Evolutionary conservation across 306 rosid genomes (phyloP), one percentile per base, ranked within the genome.

Genomic region (Vicia faba): DNA sequence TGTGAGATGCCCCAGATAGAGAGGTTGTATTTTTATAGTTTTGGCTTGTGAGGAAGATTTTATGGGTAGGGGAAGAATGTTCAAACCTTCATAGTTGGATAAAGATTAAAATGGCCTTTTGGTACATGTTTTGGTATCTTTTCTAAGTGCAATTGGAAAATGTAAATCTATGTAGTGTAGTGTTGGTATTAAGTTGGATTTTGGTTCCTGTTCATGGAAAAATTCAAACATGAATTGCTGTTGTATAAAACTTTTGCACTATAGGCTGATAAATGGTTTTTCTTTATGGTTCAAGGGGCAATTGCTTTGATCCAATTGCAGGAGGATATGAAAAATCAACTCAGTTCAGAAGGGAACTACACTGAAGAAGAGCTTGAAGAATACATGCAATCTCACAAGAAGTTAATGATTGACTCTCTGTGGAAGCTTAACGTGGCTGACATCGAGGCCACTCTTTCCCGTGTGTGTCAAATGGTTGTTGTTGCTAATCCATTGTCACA

Each of bases 351-450:
- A 86, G 95, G 97, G 80, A 77, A 89, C 79, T 93, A 86, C 78
- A 86, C 98, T 26, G 98, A 93, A 72, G 91, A 80, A 75, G 96
- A 89, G 80, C 96, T 93, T 44, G 97, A 93, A 82, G 89, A 72
- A 61, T 93, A 88, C 79, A 77, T 93, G 89, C 91, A 84, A 68
- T 71, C 95, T 53, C 88, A 93, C 79, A 93, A 93, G 82, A 88
- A 88, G 60, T 25, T 89, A 84, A 93, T 93, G 98, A 86, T 80
- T 36, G 97, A 93, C 84, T 93, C 98, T 66, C 82, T 93, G 72
- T 93, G 98, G 98, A 93, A 93, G 84, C 96, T 93, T 73, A 93
- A 93, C 50, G 98, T 93, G 39, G 96, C 98, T 12, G 98, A 93
- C 75, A 93, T 93, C 72, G 98, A 93, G 89, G 91, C 95, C 69